phyloP scores from a whole-genome alignment of 1,139 yeast species.

The Nakaseomyces delphensis region DNA sequence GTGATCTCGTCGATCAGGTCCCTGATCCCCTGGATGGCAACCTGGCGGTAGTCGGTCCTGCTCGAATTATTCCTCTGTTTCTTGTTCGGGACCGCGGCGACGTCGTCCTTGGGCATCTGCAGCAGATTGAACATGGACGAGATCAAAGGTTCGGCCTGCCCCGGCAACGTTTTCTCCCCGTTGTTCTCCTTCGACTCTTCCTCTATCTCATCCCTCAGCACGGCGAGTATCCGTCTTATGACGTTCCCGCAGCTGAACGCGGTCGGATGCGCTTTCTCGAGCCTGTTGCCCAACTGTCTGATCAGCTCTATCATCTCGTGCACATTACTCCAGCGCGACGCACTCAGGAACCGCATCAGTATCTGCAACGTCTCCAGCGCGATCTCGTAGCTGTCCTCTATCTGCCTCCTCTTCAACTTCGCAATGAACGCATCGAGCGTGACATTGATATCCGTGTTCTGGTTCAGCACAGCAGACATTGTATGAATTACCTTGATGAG shows the following conservation, averaged over 20 bases:
- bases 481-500: background rate
- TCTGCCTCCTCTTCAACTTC: conserved; percentile 30
- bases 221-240: conserved; percentile 78
- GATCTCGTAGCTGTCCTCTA: conserved; percentile 49
- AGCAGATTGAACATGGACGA: conserved; percentile 84
- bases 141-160: conserved; percentile 50
- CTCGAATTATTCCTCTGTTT: conserved; percentile 26
- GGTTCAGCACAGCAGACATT: background rate
- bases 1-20: conserved; percentile 88
- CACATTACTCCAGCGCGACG: conserved; percentile 77
- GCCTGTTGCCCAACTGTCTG: conserved; percentile 50
- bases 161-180: conserved; percentile 27
- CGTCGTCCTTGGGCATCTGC: conserved; percentile 39
- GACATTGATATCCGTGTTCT: conserved; percentile 26
- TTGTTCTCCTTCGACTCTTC: conserved; percentile 34
- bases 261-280: conserved; percentile 60
- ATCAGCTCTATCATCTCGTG: conserved; percentile 64
- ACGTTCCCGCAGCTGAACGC: conserved; percentile 88
- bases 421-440: conserved; percentile 36
- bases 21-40: conserved; percentile 87
- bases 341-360: conserved; percentile 79
- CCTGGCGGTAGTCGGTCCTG: conserved; percentile 62
- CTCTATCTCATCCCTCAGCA: conserved; percentile 80
- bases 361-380: conserved; percentile 85
- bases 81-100: conserved; percentile 20